Evolutionary conservation across 2,329 filamentous ascomycete genomes (phyloP), one percentile per base, ranked within the genome.

Genomic region (Didymella arachidicola): DNA sequence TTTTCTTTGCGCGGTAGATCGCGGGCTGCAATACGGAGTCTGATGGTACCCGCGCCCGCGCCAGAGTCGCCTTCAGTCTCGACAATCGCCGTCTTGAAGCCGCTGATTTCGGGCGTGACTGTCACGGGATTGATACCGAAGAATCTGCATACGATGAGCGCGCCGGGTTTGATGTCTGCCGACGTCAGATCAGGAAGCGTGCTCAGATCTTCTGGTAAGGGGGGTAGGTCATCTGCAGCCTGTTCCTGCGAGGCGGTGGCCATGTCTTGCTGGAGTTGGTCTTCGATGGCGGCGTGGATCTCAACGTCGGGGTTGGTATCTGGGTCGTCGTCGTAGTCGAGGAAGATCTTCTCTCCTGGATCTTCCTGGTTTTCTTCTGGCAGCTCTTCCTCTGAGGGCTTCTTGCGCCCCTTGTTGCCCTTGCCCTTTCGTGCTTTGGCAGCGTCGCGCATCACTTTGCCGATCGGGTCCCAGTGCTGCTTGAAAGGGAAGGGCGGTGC

Each of bases 401-500:
- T 71, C 39, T 79, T 75, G 56, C 79, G 74, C 52, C 80, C 73
- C 64, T 82, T 79, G 36, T 76, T 78, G 65, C 84, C 84, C 38
- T 77, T 78, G 66, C 84, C 84, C 60, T 83, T 81, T 68, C 85
- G 80, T 65, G 86, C 85, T 70, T 84, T 87, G 14, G 82, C 79
- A 72, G 88, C 88, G 81, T 86, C 36, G 75, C 77, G 63, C 80
- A 82, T 69, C 64, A 71, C 48, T 70, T 85, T 83, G 68, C 93
- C 90, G 60, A 92, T 89, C 3, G 86, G 84, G 75, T 96, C 92
- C 94, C 93, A 97, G 45, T 91, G 86, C 75, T 97, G 93, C 16
- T 90, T 82, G 74, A 97, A 97, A 0, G 93, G 93, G 70, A 96
- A 97, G 0, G 93, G 91, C 0, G 94, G 93, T 32, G 91, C 84